Evolutionary conservation across 1,284 basidiomycete species (phyloP), one percentile per base, ranked within the genome.

Genomic region (Rhodotorula sp.): DNA sequence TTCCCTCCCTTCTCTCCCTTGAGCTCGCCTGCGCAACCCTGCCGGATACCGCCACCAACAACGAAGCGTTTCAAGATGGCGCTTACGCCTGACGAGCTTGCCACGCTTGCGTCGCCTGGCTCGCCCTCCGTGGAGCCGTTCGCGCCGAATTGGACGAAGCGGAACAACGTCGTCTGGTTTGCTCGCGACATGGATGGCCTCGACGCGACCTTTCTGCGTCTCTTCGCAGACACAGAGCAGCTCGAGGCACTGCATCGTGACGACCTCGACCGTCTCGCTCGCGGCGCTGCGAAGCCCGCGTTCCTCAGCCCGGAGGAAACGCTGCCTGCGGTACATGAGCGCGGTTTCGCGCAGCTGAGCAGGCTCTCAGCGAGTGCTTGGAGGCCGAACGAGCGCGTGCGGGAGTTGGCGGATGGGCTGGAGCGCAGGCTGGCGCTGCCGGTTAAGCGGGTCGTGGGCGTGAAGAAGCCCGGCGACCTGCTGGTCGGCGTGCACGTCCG

Each of bases 401-500:
- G 19, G 17, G 64, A 27, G 15, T 51, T 60, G 41, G 60, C 65
- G 22, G 25, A 50, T 2, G 51, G 36, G 34, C 32, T 69, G 10
- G 68, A 66, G 48, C 29, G 21, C 5, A 25, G n/a, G 17, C 32
- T 68, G 41, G 55, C n/a, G 53, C 64, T 21, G 58, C 54, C 15
- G 8, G 19, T 44, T 4, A 13, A 19, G 0, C 36, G 27, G 17
- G 7, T 9, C 10, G 36, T 32, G 12, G 36, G 46, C 32, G 48
- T 25, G n/a, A 51, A 54, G 44, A 41, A 32, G 34, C 27, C 57
- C 48, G 61, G 44, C 6, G 61, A 70, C 10, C 37, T 75, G 15
- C 48, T 74, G 2, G 59, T 79, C 22, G 76, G 61, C 6, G 66
- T 76, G 27, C 77, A 78, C 27, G 73, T 77, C 9, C 72, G 78